Base-by-base conservation (phyloP, 495 filamentous ascomycete genomes). In the Saxophila tyrrhenica region DNA sequence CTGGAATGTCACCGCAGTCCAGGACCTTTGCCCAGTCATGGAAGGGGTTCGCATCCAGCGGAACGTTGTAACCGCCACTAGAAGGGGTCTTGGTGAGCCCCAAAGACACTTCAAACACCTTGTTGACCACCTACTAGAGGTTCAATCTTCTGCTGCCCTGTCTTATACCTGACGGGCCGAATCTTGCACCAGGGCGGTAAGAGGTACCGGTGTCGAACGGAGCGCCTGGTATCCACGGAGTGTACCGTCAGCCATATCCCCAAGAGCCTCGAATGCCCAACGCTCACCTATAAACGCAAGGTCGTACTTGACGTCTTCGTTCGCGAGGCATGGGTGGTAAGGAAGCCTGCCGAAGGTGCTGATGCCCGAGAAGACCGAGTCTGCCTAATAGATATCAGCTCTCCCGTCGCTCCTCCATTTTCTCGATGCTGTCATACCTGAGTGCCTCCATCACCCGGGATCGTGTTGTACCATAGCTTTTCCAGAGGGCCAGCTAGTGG, bases 161-260 rank as follows among this genome's bases (percentile, higher is more conserved):
- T 66, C 88, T 77, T 62, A 92, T 92, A 23, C 84, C 85, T 48
- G 75, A 80, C 11, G 88, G 88, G 1, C 88, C 88, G 60, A 89
- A 94, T 29, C 88, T 78, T 32, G 87, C 87, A 48, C 88, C 88
- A 3, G 88, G 87, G 56, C 88, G 72, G 67, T 88, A 88, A 0
- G 82, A 84, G 17, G 83, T 86, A 2, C 84, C 84, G 7, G 74
- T 82, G 59, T 82, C 80, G 51, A 82, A 82, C 16, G 79, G 80
- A 38, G 78, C 78, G n/a, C n/a, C n/a, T n/a, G n/a, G n/a, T n/a
- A n/a, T n/a, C n/a, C n/a, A n/a, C n/a, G n/a, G n/a, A n/a, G n/a
- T n/a, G n/a, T n/a, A n/a, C n/a, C n/a, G n/a, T n/a, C n/a, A n/a
- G n/a, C n/a, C n/a, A n/a, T n/a, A n/a, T n/a, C n/a, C n/a, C n/a